Conservation (phyloP, 495 filamentous ascomycete genomes). For the Emericellopsis terricola region DNA sequence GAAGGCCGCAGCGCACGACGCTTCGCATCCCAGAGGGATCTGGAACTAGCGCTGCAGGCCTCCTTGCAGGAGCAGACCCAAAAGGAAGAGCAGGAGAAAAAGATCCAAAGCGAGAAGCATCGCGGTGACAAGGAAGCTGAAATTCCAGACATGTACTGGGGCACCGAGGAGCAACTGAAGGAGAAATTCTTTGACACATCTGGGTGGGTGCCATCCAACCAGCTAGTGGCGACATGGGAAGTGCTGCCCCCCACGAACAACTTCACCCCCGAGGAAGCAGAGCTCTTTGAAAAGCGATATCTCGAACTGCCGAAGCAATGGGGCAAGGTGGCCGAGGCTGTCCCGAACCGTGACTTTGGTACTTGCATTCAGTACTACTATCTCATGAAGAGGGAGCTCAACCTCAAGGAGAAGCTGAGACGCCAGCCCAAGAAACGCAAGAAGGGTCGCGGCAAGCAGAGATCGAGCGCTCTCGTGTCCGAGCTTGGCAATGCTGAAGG, state of each 20-base stretch:
- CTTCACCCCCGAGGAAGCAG: slow-evolving; percentile 64
- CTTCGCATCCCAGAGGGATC: slow-evolving; percentile 48
- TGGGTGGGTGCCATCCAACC: slow-evolving; percentile 44
- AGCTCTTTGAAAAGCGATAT: slow-evolving; percentile 61
- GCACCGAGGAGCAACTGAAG: slow-evolving; percentile 24
- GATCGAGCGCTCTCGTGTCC: slow-evolving; percentile 59
- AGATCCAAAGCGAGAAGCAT: slow-evolving; percentile 49
- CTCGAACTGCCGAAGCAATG: slow-evolving; percentile 77
- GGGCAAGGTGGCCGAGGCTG: slow-evolving; percentile 63
- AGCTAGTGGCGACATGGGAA: slow-evolving; percentile 50
- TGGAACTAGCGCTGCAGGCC: slow-evolving; percentile 57
- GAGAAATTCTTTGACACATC: slow-evolving; percentile 54
- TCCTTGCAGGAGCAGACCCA: slow-evolving; percentile 63
- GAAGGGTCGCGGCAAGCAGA: slow-evolving; percentile 38
- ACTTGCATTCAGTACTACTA: slow-evolving; percentile 94
- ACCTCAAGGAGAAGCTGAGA: slow-evolving; percentile 73
- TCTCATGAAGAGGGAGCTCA: slow-evolving; percentile 69
- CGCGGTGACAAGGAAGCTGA: slow-evolving; percentile 71
- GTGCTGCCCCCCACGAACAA: slow-evolving; percentile 64
- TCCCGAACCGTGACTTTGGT: slow-evolving; percentile 57
- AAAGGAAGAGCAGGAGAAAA: slow-evolving; percentile 48
- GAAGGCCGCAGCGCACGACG: slow-evolving; percentile 40
- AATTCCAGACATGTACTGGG: slow-evolving; percentile 61
- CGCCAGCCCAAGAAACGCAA: slow-evolving; percentile 48
- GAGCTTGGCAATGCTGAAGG: slow-evolving; percentile 46